A percentile compares a stretch with the other conserved stretches of the same genome.
Evolutionary conservation across 106 monocot genomes (phyloP).

Genomic region (Phalaenopsis equestris): DNA sequence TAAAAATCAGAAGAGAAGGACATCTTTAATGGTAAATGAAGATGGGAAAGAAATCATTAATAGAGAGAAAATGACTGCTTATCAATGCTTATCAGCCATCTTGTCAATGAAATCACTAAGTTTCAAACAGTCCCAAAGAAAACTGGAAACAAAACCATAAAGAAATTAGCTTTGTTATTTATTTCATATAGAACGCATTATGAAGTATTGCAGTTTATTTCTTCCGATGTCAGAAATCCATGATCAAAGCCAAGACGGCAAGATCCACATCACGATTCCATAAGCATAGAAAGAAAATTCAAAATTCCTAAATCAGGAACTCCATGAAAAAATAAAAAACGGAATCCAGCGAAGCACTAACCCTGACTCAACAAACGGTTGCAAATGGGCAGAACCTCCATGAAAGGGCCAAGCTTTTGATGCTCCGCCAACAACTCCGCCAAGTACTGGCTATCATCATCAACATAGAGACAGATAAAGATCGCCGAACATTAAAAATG

Average conservation of each 20-base stretch:
- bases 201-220: background rate
- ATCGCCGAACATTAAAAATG: conserved; percentile 5
- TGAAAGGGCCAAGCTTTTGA: conserved; percentile 93
- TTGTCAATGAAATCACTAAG: background rate
- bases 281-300: background rate
- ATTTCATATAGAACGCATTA: background rate
- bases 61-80: background rate
- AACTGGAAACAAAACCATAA: background rate
- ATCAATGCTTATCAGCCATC: background rate
- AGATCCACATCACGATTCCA: background rate
- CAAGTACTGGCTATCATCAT: conserved; percentile 76
- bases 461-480: conserved; percentile 11
- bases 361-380: conserved; percentile 82
- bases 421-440: conserved; percentile 84
- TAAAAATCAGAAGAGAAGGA: background rate
- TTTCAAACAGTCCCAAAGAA: background rate
- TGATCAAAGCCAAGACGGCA: background rate
- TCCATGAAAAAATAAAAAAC: background rate
- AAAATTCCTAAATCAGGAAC: conserved; percentile 6
- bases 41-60: background rate
- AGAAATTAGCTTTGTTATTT: background rate
- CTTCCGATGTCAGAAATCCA: background rate
- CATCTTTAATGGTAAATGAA: background rate
- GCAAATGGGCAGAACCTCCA: conserved; percentile 94
- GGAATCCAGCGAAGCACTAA: conserved; percentile 20